Evolutionary conservation across 345 rosid genomes (phyloP).

Genomic region (Microcos paniculata): DNA sequence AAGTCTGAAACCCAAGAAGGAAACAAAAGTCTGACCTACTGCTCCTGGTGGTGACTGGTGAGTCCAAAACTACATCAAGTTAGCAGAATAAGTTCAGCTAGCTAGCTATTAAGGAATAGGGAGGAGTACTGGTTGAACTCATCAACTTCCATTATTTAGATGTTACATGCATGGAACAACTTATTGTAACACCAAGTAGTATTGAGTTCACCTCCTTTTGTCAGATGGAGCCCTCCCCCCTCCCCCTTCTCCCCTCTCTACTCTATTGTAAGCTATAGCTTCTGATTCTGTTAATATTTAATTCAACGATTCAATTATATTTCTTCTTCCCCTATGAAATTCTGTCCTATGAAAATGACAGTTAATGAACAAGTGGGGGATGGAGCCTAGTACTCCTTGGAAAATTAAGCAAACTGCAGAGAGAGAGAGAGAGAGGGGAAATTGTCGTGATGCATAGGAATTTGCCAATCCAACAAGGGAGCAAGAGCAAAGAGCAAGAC

Average conservation of each 20-base stretch:
- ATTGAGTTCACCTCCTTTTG: background rate
- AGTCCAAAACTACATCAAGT: background rate
- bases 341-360: conserved; percentile 21
- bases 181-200: background rate
- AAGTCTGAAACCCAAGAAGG: background rate
- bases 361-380: background rate
- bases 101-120: background rate
- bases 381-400: conserved; percentile 3
- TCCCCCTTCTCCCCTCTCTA: too few relatives aligned
- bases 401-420: conserved; percentile 14
- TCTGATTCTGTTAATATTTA: background rate
- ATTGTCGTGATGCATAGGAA: conserved; percentile 10
- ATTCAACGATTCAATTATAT: background rate
- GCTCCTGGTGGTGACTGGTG: background rate
- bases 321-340: background rate
- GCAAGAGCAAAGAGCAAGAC: too few relatives aligned
- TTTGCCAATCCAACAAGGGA: background rate
- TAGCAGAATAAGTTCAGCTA: background rate
- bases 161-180: background rate
- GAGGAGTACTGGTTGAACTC: background rate
- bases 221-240: background rate
- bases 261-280: too few relatives aligned
- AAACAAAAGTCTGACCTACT: background rate
- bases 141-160: background rate
- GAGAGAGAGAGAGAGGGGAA: background rate